Base-by-base conservation (phyloP, 2,329 filamentous ascomycete genomes). In the Trichoderma semiorbis region DNA sequence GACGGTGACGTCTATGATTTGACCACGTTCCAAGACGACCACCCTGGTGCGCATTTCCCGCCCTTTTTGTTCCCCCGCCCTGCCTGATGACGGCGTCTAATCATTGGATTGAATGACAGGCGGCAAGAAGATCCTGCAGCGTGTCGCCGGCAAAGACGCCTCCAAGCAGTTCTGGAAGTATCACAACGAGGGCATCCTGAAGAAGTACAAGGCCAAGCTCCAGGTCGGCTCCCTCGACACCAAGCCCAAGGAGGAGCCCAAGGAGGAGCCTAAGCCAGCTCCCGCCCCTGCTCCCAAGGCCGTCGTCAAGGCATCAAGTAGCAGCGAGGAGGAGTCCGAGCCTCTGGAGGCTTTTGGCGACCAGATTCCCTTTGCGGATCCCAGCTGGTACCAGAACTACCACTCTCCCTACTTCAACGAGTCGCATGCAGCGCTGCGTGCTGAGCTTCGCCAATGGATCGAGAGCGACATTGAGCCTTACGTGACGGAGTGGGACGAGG, bases 341-440 rank as follows among this genome's bases (percentile, higher is more conserved):
- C 86, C 94, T 4, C 86, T 97, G 68, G 95, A 98, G 78, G 87
- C 92, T 0, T 98, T 90, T 80, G 96, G 96, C 73, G 90, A 92
- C 76, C 87, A 96, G 80, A 91, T 99, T 75, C 96, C 96, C 36
- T 98, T 97, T 79, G 92, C 90, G 32, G 96, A 99, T 78, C 96
- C 96, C 14, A 90, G 89, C 61, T 99, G 96, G 96, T 98, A 98
- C 83, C 95, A 97, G 82, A 91, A 91, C 75, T 97, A 97, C 83
- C 93, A 97, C 85, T 97, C 95, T 2, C 94, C 95, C 32, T 98
- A 98, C 88, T 97, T 92, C 88, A 98, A 98, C 84, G 92, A 97
- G 83, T 91, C 93, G 6, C 96, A 99, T 83, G 95, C 90, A 71
- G 94, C 94, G 66, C 91, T 99, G 64, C 94, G 96, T 73, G 91